Conservation (phyloP, 768 basidiomycete genomes). For the Paxillus rubicundulus region DNA sequence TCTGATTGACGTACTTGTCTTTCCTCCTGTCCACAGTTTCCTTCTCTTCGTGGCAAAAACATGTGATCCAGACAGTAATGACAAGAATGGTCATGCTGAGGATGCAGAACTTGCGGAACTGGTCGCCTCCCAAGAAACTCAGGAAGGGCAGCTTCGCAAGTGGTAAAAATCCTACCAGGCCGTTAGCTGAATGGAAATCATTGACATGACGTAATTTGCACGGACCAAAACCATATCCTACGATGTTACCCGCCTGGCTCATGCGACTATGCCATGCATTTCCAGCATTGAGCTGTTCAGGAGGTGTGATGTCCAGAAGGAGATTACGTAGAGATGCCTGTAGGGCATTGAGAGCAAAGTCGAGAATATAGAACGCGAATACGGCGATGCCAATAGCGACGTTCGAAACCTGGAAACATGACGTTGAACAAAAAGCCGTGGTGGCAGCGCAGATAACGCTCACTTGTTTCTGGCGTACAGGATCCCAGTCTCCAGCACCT, state of each 20-base stretch:
- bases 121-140: slow-evolving; percentile 78
- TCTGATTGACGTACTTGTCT: slow-evolving; percentile 36
- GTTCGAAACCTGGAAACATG: slow-evolving; percentile 50
- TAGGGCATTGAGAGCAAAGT: slow-evolving; percentile 95
- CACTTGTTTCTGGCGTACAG: slow-evolving; percentile 61
- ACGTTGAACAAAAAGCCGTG: neutral
- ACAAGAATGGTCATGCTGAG: slow-evolving; percentile 78
- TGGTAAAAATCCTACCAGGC: slow-evolving; percentile 74
- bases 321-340: slow-evolving; percentile 92
- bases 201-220: neutral
- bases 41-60: slow-evolving; percentile 79
- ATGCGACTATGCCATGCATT: slow-evolving; percentile 99
- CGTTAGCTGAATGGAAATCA: slow-evolving; percentile 6
- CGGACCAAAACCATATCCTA: slow-evolving; percentile 90
- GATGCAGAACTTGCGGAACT: slow-evolving; percentile 96
- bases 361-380: slow-evolving; percentile 86
- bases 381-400: slow-evolving; percentile 85
- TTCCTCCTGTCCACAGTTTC: slow-evolving; percentile 50
- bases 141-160: slow-evolving; percentile 77
- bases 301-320: slow-evolving; percentile 87
- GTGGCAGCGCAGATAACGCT: slow-evolving; percentile 17
- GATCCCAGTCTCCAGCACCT: slow-evolving; percentile 87
- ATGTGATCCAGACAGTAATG: slow-evolving; percentile 84
- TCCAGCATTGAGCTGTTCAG: slow-evolving; percentile 84
- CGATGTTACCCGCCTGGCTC: slow-evolving; percentile 94